Base-by-base conservation (phyloP, 2,329 filamentous ascomycete species). In the Bipolaris bicolor region DNA sequence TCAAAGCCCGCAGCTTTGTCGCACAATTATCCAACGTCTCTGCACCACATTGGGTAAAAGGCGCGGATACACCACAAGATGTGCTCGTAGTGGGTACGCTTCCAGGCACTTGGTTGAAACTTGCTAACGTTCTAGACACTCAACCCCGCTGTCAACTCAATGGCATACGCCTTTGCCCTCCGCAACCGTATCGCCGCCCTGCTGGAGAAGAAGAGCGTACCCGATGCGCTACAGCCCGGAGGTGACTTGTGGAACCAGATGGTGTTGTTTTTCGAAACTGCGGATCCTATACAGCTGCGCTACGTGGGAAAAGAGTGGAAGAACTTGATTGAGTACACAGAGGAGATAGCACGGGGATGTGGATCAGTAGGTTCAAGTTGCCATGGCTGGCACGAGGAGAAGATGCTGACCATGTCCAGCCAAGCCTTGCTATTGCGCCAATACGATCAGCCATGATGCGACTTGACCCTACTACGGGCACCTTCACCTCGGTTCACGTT, bases 401-500 rank as follows among this genome's bases (percentile, higher is more conserved):
- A 20, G 20, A 43, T 34, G 16, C 58, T 63, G 24, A 62, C 40
- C 18, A n/a, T 10, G 34, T 39, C 48, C 46, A 78, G 76, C 69
- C 72, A n/a, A 63, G 64, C 24, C 58, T 74, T 16, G 75, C 74
- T 33, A 71, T 81, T 49, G 68, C 71, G 11, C 72, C 76, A 5
- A 74, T 82, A 31, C 73, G 77, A 52, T 73, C 76, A 67, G 88
- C 87, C 3, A 82, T 93, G 61, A 76, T 87, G 11, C 84, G 84
- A 52, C 78, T 93, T 55, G 89, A 93, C 63, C 87, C 89, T 1
- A 82, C 83, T 11, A 86, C 84, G 26, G 84, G 84, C 48, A 84
- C 89, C 49, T 86, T 92, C 64, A 92, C 89, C 4, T 83, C 83
- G 4, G 81, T 81, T 26, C 89, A 92, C 65, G 73, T 88, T 36